These are phyloP conservation scores for Rhizopogon salebrosus DNA, from an alignment of 768 basidiomycete species.

Conservation along the genomic window DNA sequence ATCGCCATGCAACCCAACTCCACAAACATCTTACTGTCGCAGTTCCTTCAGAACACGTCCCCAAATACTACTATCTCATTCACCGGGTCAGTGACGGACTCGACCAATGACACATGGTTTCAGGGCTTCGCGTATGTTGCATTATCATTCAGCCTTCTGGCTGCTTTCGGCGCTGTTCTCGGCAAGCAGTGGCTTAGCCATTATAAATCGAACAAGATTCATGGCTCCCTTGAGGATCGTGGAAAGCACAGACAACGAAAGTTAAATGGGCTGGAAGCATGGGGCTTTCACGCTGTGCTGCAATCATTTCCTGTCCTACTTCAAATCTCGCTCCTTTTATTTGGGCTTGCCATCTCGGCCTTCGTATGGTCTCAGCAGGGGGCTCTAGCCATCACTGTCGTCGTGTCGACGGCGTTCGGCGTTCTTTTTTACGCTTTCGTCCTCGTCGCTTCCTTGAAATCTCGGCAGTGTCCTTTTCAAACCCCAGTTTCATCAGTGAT, in stretches of 20 bases:
- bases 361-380: background rate
- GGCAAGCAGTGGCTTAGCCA: slow-evolving; percentile 13
- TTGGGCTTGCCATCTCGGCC: background rate
- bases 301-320: slow-evolving; percentile 2
- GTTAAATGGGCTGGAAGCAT: background rate
- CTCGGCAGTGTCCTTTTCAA: background rate
- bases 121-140: slow-evolving; percentile 15
- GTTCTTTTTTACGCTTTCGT: background rate
- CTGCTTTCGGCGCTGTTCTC: slow-evolving; percentile 16
- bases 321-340: slow-evolving; percentile 5
- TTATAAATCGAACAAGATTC: slow-evolving; percentile 6
- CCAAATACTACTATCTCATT: background rate
- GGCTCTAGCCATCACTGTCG: background rate
- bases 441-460: background rate
- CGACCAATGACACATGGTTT: slow-evolving; percentile 2
- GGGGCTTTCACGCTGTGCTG: background rate
- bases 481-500: background rate
- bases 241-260: background rate
- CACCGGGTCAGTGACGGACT: background rate
- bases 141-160: slow-evolving; percentile 15
- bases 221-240: slow-evolving; percentile 3
- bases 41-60: slow-evolving; percentile 3
- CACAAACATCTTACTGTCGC: background rate
- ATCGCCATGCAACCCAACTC: slow-evolving; percentile 1
- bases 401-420: background rate